These are phyloP conservation scores for Tetragonia tetragonoides DNA, from an alignment of 148 eudicot genomes.

Conservation along the genomic window DNA sequence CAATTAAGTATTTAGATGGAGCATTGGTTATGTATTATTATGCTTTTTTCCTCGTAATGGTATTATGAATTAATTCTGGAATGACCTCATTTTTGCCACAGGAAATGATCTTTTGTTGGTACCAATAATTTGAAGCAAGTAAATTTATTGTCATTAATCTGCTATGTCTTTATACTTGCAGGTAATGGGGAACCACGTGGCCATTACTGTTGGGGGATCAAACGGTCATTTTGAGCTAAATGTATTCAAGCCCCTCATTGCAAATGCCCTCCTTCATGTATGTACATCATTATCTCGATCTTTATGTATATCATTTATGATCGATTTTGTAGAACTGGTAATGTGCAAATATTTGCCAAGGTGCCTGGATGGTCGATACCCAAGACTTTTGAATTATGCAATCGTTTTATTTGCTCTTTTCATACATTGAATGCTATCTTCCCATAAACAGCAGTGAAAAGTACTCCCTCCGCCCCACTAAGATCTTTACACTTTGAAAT, in stretches of 20 bases:
- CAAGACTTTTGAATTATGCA: background rate
- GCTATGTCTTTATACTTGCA: constrained; percentile 29
- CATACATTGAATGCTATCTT: background rate
- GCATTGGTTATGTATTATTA: background rate
- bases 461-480: no score
- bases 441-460: no score
- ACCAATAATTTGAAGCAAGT: background rate
- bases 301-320: background rate
- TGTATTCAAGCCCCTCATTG: constrained; percentile 95
- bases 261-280: constrained; percentile 84
- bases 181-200: constrained; percentile 99
- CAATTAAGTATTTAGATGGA: background rate
- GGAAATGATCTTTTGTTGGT: background rate
- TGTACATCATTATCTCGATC: constrained; percentile 14
- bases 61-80: background rate
- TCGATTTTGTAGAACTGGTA: background rate
- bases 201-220: constrained; percentile 87
- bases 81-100: background rate
- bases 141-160: constrained; percentile 8
- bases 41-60: background rate
- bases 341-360: background rate
- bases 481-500: no score
- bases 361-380: background rate
- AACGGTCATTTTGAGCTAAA: constrained; percentile 99
- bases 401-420: background rate